phyloP scores from a whole-genome alignment of 768 basidiomycete genomes.

The Kwoniella shandongensis region DNA sequence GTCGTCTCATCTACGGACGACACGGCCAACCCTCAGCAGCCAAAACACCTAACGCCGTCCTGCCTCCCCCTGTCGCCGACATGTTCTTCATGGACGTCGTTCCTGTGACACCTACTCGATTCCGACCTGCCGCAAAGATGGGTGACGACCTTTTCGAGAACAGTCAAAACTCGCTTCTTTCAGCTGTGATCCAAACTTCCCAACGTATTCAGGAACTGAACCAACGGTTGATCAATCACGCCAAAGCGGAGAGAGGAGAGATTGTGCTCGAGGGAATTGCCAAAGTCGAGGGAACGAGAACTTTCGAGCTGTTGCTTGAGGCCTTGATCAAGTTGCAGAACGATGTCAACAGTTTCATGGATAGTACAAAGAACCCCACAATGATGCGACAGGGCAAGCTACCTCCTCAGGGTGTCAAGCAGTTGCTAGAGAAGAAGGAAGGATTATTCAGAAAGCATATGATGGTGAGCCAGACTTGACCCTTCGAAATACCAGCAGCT shows the following conservation, averaged over 20 bases:
- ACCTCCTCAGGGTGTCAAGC: constrained; percentile 91
- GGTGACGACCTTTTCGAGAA: constrained; percentile 93
- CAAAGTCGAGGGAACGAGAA: constrained; percentile 58
- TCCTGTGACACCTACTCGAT: constrained; percentile 88
- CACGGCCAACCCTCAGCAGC: constrained; percentile 74
- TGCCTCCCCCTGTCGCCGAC: constrained; percentile 61
- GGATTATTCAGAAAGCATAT: constrained; percentile 97
- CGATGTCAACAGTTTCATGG: constrained; percentile 95
- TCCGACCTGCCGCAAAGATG: constrained; percentile 89
- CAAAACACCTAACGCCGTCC: neutral
- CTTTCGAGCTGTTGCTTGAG: constrained; percentile 72
- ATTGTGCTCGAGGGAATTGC: constrained; percentile 59
- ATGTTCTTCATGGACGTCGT: constrained; percentile 97
- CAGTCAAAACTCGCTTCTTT: constrained; percentile 86
- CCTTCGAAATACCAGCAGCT: neutral
- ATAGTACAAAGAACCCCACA: constrained; percentile 90
- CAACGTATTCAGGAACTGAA: constrained; percentile 70
- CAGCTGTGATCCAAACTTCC: constrained; percentile 74
- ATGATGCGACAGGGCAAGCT: constrained; percentile 81
- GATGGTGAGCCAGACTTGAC: constrained; percentile 68
- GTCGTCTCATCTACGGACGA: constrained; percentile 83
- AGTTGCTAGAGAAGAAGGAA: constrained; percentile 96
- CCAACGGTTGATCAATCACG: constrained; percentile 57
- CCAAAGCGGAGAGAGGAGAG: constrained; percentile 39
- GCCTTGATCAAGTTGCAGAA: constrained; percentile 83